Evolutionary conservation across 2,329 filamentous ascomycete species (phyloP).

Genomic region (Chrysosporium queenslandicum): DNA sequence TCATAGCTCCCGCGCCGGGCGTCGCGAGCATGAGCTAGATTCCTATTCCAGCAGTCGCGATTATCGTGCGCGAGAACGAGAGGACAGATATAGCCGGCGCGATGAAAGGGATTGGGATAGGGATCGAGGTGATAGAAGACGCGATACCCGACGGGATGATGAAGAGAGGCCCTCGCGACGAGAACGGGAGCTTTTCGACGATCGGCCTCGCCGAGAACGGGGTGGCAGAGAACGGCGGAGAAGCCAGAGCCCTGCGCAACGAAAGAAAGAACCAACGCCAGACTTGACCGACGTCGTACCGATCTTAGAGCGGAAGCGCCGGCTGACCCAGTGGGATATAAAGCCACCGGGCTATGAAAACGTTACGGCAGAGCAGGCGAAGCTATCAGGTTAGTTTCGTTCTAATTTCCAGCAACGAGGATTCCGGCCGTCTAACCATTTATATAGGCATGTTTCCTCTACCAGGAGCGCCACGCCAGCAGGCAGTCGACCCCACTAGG

Average conservation of each 20-base stretch:
- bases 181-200: conserved; percentile 55
- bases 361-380: conserved; percentile 95
- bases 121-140: conserved; percentile 49
- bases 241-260: conserved; percentile 69
- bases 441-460: conserved; percentile 82
- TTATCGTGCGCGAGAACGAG: conserved; percentile 85
- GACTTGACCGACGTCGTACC: conserved; percentile 81
- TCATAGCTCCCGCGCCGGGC: conserved; percentile 54
- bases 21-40: conserved; percentile 68
- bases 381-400: conserved; percentile 60
- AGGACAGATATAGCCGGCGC: conserved; percentile 74
- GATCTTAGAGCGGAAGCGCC: conserved; percentile 74
- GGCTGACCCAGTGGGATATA: conserved; percentile 98
- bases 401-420: background rate
- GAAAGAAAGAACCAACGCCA: conserved; percentile 90
- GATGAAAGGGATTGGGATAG: conserved; percentile 65
- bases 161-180: conserved; percentile 50
- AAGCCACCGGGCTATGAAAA: conserved; percentile 97
- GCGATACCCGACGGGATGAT: conserved; percentile 56
- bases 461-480: conserved; percentile 85
- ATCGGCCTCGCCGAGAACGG: conserved; percentile 42
- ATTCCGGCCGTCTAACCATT: background rate
- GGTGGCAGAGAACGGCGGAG: conserved; percentile 48
- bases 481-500: conserved; percentile 88
- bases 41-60: conserved; percentile 87